Evolutionary conservation across 176 grass and related monocot genomes (phyloP).

Genomic region (Hsuehochloa calcarea): DNA sequence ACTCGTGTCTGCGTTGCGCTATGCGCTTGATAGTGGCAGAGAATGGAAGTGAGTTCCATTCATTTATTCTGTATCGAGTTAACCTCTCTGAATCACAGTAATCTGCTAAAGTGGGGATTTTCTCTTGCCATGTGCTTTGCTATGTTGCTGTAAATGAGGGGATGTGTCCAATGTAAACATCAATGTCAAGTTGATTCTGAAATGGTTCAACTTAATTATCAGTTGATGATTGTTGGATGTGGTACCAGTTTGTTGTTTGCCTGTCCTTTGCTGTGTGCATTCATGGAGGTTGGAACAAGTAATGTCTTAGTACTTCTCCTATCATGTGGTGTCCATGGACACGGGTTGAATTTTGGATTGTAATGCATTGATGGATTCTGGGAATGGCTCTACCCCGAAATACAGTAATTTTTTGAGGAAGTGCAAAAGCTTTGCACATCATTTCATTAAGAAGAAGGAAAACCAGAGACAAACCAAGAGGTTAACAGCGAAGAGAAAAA

Average conservation of each 20-base stretch:
- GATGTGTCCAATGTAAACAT: background rate
- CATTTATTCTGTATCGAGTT: background rate
- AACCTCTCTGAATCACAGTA: background rate
- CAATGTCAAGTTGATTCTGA: slow-evolving; percentile 1
- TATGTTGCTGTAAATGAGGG: background rate
- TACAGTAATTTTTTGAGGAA: too few species aligned
- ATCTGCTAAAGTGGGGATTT: background rate
- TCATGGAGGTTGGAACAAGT: background rate
- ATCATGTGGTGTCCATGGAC: background rate
- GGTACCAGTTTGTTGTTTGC: background rate
- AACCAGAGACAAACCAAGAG: too few species aligned
- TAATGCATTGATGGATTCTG: slow-evolving; percentile 11
- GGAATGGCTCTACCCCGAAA: slow-evolving; percentile 8
- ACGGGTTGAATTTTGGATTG: background rate
- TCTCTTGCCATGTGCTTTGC: background rate
- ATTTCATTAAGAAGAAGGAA: too few species aligned
- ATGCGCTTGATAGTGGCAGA: background rate
- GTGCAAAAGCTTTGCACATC: too few species aligned
- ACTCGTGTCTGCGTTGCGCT: background rate
- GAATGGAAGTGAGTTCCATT: background rate
- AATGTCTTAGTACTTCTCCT: background rate
- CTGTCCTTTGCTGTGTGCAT: background rate
- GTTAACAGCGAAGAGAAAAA: too few species aligned
- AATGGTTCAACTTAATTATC: slow-evolving; percentile 8
- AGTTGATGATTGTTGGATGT: background rate